Percentiles rank a stretch among this genome's conserved stretches.
Evolutionary conservation across 129 eudicot genomes (phyloP).

Genomic region (Daucus carota): DH1_v3.0 NC_030381.2:16190501-16191000

Average conservation of each 20-base stretch:
- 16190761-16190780: not conserved
- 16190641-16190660: not conserved
- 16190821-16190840: not conserved
- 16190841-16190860: conserved; percentile 1
- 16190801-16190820: not conserved
- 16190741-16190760: too few species aligned
- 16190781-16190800: not conserved
- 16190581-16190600: not conserved
- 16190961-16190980: not conserved
- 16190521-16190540: too few species aligned
- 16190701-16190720: too few species aligned
- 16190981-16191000: not conserved
- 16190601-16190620: not conserved
- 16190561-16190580: not conserved
- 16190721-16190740: too few species aligned
- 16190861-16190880: not conserved
- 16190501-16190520: not conserved
- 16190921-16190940: conserved; percentile 6
- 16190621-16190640: not conserved
- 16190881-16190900: not conserved
- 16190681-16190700: too few species aligned
- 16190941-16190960: conserved; percentile 7
- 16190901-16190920: not conserved
- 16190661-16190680: not conserved
- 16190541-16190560: not conserved